Conservation (phyloP, 140 eudicot genomes). For the Flaveria floridana region DNA sequence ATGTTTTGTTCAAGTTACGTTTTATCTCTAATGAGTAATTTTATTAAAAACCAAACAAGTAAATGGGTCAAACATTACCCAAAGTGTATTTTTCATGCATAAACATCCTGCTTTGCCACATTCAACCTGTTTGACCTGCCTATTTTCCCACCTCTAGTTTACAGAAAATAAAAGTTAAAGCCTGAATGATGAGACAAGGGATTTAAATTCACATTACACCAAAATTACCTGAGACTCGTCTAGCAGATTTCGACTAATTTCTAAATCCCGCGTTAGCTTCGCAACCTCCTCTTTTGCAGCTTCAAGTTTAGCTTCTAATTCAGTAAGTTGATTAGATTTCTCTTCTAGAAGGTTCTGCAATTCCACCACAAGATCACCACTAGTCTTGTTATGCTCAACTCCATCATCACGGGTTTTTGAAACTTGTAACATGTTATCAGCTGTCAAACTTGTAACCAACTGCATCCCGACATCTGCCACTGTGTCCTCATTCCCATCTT, state of each 20-base stretch:
- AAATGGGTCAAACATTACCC: no score
- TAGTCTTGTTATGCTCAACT: slow-evolving; percentile 32
- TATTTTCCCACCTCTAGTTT: neutral
- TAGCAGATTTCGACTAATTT: slow-evolving; percentile 59
- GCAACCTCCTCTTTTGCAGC: slow-evolving; percentile 56
- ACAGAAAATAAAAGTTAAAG: neutral
- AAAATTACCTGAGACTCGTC: slow-evolving; percentile 82
- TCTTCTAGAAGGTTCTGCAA: slow-evolving; percentile 58
- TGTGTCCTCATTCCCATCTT: slow-evolving; percentile 38
- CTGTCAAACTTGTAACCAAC: slow-evolving; percentile 51
- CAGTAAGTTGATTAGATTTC: slow-evolving; percentile 50
- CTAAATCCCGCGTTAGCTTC: slow-evolving; percentile 64
- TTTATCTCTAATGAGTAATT: neutral
- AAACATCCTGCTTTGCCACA: no score
- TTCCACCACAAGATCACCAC: slow-evolving; percentile 45
- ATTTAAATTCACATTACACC: neutral
- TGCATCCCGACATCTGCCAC: slow-evolving; percentile 40
- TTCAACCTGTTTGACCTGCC: no score
- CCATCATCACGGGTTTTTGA: slow-evolving; percentile 31
- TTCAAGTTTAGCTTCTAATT: slow-evolving; percentile 52
- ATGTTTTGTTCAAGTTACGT: neutral
- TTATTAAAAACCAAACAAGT: no score
- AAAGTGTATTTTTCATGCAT: no score
- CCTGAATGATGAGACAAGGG: neutral
- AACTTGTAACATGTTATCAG: slow-evolving; percentile 51